Base-by-base conservation (phyloP, 768 basidiomycete species). In the Phaffia tasmanica region DNA sequence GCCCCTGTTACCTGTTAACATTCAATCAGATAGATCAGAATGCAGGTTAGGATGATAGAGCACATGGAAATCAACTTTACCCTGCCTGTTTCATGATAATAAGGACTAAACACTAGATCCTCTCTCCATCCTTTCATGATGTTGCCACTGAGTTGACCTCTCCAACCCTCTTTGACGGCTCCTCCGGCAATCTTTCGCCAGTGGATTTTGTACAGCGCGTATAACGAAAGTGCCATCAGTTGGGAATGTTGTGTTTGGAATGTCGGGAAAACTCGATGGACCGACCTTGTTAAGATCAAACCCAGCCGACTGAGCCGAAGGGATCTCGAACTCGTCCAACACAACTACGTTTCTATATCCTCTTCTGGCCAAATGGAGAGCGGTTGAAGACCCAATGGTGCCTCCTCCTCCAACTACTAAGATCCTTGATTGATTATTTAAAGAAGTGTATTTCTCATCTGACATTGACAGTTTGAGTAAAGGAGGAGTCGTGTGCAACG, bases 271-370 rank as follows among this genome's bases (percentile, higher is more conserved):
- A 18, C 4, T 5, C 4, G 35, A 42, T 42, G 35, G 35, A 19
- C 23, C 59, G 49, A 73, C 70, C 71, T 76, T 76, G 71, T 76
- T 76, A 18, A 75, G 64, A 60, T 76, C 75, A 62, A 72, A 72
- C 1, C 74, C 75, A n/a, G 72, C 74, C 1, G 72, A 70, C 25
- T 73, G 66, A 7, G 63, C 63, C 3, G 70, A 71, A 1, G 75
- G 75, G 49, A 70, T 70, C 3, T 62, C 65, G 35, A 67, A 76
- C 3, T 62, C 51, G 64, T 76, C 75, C 53, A 75, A 63, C 8
- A 75, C 48, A 2, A 65, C 68, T 46, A 76, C 69, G 65, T 76
- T 58, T 14, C 57, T 71, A 69, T 73, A 75, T 0, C 76, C 75
- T 56, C 71, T 51, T 4, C 76, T 64, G 21, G 71, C 70, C 6